Base-by-base conservation (phyloP, 495 filamentous ascomycete species). In the Amphirosellinia nigrospora region DNA sequence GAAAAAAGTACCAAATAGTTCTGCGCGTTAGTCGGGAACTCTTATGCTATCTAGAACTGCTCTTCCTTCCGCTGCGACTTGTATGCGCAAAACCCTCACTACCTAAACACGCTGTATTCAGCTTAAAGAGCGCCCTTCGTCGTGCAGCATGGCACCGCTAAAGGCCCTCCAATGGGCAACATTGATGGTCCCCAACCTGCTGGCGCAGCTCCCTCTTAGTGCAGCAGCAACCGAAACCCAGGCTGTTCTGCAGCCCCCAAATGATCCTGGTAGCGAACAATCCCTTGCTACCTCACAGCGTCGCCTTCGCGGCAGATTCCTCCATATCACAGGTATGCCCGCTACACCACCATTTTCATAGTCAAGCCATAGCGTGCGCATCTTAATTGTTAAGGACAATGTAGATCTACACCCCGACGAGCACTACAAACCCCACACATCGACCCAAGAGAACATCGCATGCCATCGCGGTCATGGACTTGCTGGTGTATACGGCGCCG, bases 381-480 rank as follows among this genome's bases (percentile, higher is more conserved):
- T 38, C 61, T 72, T 58, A 69, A 73, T 60, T 50, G 45, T 39
- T 55, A 43, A 64, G 63, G 69, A 56, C 65, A 53, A 59, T 41
- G 46, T 68, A 97, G 96, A 99, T 80, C 80, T 98, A 69, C 96
- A 98, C 76, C 93, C 94, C 64, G 96, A 99, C 78, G 86, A 85
- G 19, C 91, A 91, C 81, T 99, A 98, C 83, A 88, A 92, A 75
- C 75, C 85, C 23, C 90, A 93, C 79, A 86, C 93, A 13, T 92
- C 91, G 16, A 90, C 90, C 48, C 83, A 87, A 50, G 85, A 89
- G 61, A 83, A 87, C 38, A 81, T 84, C 60, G 90, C 89, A 50
- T 99, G 96, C 80, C 96, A 99, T 79, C 87, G 90, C 30, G 90
- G 89, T 55, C 80, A 88, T 70, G 96, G 96, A 8, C 80, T 87